Conservation (phyloP, 2,329 filamentous ascomycete species). For the Epichloe elymi region DNA sequence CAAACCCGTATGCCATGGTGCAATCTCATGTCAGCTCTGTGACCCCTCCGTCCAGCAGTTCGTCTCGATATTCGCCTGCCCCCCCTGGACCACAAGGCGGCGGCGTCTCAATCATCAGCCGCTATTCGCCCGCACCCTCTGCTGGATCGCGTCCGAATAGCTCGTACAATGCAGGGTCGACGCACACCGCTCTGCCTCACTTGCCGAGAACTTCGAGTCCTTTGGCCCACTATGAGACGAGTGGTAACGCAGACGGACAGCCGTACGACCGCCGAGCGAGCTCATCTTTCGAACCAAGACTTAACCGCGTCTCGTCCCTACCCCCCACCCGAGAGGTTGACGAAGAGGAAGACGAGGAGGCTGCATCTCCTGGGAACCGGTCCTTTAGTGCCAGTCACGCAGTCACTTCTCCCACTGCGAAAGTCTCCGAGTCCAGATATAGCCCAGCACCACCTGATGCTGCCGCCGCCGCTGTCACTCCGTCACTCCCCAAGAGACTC, state of each 20-base stretch:
- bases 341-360: conserved; percentile 34
- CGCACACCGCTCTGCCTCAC: conserved; percentile 39
- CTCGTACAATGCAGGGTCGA: conserved; percentile 25
- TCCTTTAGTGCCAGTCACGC: conserved; percentile 15
- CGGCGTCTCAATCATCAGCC: conserved; percentile 24
- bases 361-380: conserved; percentile 9
- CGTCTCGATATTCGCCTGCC: conserved; percentile 50
- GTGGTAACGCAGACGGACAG: conserved; percentile 30
- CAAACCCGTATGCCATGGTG: conserved; percentile 40
- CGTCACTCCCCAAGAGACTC: conserved; percentile 44
- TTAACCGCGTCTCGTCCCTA: conserved; percentile 43
- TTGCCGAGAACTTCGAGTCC: conserved; percentile 54
- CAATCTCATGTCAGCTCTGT: conserved; percentile 21
- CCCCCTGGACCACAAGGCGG: conserved; percentile 27
- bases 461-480: conserved; percentile 23
- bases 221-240: conserved; percentile 48
- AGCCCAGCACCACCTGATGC: conserved; percentile 22
- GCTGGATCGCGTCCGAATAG: conserved; percentile 25
- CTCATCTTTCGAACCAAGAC: conserved; percentile 40
- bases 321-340: conserved; percentile 50
- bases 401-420: conserved; percentile 8
- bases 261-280: conserved; percentile 34
- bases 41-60: conserved; percentile 21
- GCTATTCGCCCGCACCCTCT: conserved; percentile 40
- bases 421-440: conserved; percentile 23